phyloP scores from a whole-genome alignment of 768 basidiomycete species.

The Psilocybe cyanescens region DNA sequence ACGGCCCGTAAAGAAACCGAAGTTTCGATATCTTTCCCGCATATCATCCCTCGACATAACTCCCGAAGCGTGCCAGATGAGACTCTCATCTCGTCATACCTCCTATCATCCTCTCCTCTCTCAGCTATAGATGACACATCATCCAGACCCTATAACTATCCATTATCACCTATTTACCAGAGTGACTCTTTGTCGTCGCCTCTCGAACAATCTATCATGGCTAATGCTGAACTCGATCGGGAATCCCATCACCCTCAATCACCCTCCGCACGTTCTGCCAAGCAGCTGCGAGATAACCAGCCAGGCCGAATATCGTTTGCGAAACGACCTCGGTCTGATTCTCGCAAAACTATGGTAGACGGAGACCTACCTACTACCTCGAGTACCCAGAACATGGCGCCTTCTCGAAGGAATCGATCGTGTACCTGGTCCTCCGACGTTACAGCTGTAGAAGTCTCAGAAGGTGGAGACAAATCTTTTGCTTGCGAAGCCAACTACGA shows the following conservation, averaged over 20 bases:
- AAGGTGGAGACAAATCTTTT: background rate
- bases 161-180: constrained; percentile 12
- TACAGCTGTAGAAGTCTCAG: background rate
- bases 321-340: background rate
- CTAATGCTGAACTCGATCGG: constrained; percentile 8
- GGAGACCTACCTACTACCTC: background rate
- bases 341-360: background rate
- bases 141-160: background rate
- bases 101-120: constrained; percentile 6
- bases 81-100: constrained; percentile 2
- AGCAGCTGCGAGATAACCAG: background rate
- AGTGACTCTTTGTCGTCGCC: constrained; percentile 6
- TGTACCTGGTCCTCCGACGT: constrained; percentile 12
- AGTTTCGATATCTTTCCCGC: background rate
- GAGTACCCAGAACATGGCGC: background rate
- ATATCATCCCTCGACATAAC: background rate
- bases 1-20: background rate
- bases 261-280: background rate
- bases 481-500: background rate
- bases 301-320: background rate
- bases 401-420: constrained; percentile 1
- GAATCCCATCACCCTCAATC: background rate
- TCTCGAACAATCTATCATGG: constrained; percentile 13
- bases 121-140: constrained; percentile 1
- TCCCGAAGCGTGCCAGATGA: constrained; percentile 3